Base-by-base conservation (phyloP, 1,284 basidiomycete genomes). In the Apiotrichum gracile region DNA sequence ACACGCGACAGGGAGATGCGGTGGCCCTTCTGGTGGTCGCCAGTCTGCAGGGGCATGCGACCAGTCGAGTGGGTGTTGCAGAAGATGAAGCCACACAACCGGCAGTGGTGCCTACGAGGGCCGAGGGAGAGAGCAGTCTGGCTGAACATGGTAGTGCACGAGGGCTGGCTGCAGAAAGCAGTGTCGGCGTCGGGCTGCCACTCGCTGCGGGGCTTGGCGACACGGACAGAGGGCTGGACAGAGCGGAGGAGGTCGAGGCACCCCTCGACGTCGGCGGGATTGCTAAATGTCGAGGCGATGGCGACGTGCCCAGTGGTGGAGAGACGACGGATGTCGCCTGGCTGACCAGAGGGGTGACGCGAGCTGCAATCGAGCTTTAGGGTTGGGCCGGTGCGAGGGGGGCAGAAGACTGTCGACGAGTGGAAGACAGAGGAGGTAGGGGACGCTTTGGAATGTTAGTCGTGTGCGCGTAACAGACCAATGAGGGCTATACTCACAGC, bases 91-190 rank as follows among this genome's bases (percentile, higher is more conserved):
- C 71, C 71, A 41, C 71, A 73, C 33, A 62, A 43, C 1, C 71
- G 64, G 54, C 71, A 73, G 61, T 73, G 71, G 52, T 73, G 71
- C 29, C 70, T 59, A 8, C 71, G 57, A 14, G 66, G 64, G 33
- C 63, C 61, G 26, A 68, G 48, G 4, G 69, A 49, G 42, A 69
- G 63, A 19, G 60, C 54, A 31, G 61, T 51, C n/a, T 65, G 61
- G 12, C 57, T 60, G 47, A 73, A 73, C 60, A 69, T 64, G 54
- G 65, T 61, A 4, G 66, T 65, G 62, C 71, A 73, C 35, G 65
- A 57, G 9, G 68, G 66, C 52, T 57, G 61, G 41, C 61, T 64
- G 61, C 71, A 73, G 34, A 73, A 60, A 0, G 66, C 67, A 16
- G 64, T 62, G 21, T 65, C 65, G 13, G 50, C 55, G 29, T 70